Conservation (phyloP, 352 stramenopile species). For the Phytopythium litorale region DNA sequence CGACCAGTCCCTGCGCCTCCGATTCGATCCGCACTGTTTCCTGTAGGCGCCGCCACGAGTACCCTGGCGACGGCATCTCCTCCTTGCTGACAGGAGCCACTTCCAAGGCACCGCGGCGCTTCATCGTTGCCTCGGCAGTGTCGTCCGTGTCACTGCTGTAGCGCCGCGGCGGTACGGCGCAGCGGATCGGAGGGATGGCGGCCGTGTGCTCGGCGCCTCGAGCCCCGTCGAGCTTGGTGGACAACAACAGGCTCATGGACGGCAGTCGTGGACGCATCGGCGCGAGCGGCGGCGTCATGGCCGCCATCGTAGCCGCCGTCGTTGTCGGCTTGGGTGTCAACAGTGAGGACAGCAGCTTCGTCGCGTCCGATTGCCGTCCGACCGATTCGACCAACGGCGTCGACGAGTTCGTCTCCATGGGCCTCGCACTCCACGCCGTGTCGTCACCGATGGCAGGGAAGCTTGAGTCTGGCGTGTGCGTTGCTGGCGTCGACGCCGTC, state of each 20-base stretch:
- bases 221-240: background rate
- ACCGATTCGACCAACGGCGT: background rate
- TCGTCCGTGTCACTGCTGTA: slow-evolving; percentile 5
- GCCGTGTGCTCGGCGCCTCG: background rate
- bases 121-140: background rate
- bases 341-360: background rate
- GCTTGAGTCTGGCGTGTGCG: background rate
- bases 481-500: background rate
- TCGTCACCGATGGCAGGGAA: too few relatives aligned
- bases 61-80: slow-evolving; percentile 17
- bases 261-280: slow-evolving; percentile 1
- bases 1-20: slow-evolving; percentile 46
- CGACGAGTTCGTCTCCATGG: background rate
- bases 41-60: slow-evolving; percentile 75
- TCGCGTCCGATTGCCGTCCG: too few relatives aligned
- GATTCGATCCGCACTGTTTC: slow-evolving; percentile 71
- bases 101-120: background rate
- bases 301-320: too few relatives aligned
- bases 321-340: slow-evolving; percentile 4
- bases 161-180: background rate
- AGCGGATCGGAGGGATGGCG: slow-evolving; percentile 1
- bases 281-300: slow-evolving; percentile 1
- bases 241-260: slow-evolving; percentile 2
- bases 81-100: background rate
- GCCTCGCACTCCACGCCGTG: too few relatives aligned